phyloP scores from a whole-genome alignment of 208 protist species.

The Leptomonas pyrrhocoris region DNA sequence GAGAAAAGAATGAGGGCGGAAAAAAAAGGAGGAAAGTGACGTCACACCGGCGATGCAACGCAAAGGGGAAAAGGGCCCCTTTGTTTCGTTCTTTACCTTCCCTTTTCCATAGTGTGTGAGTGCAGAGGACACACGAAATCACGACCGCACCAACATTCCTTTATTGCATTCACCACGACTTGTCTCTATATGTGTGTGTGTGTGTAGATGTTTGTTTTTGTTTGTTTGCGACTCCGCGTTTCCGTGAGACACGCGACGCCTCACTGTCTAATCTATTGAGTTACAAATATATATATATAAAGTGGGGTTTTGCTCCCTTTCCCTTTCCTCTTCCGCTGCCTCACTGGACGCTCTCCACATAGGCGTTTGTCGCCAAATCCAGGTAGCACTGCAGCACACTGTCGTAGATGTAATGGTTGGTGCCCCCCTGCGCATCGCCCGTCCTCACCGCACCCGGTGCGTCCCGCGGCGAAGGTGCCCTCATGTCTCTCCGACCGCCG shows the following conservation, averaged over 20 bases:
- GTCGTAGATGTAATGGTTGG: slow-evolving; percentile 66
- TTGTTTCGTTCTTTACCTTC: no score
- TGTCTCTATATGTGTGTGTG: neutral
- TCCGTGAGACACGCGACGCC: no score
- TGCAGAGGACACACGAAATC: no score
- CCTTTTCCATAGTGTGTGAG: no score
- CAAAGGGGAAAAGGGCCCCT: no score
- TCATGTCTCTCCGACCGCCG: neutral
- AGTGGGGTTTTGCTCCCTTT: slow-evolving; percentile 6
- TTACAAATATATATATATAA: no score
- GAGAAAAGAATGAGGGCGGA: neutral
- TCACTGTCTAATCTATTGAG: no score
- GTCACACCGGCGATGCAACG: no score
- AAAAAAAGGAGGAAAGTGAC: no score
- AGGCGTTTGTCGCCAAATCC: slow-evolving; percentile 62
- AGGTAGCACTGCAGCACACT: slow-evolving; percentile 73
- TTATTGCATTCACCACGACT: neutral
- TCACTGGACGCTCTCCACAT: slow-evolving; percentile 20
- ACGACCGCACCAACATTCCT: no score
- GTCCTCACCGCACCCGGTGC: neutral
- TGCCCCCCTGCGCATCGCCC: neutral
- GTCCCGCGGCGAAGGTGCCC: neutral
- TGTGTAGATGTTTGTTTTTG: neutral
- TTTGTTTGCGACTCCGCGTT: no score
- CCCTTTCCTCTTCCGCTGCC: slow-evolving; percentile 1